Percentiles rank a stretch among this genome's conserved stretches.
phyloP scores from a whole-genome alignment of 1,284 basidiomycete genomes.

The Ustilago shanxiensis region DNA sequence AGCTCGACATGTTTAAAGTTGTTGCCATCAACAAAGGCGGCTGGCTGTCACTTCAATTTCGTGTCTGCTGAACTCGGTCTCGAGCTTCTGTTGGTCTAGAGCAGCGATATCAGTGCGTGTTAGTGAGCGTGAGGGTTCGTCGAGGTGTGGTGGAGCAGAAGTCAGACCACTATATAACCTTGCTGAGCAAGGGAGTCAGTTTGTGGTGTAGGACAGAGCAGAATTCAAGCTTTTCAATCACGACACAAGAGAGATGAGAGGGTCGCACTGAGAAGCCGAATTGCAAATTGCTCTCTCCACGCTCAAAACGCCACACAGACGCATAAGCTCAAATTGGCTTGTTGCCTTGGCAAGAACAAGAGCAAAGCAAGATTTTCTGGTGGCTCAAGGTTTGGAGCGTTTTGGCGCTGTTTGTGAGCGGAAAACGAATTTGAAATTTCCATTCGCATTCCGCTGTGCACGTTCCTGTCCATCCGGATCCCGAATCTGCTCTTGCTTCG shows the following conservation, averaged over 20 bases:
- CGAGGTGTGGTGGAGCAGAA: neutral
- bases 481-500: neutral
- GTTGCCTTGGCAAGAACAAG: too few relatives aligned
- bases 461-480: neutral
- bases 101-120: too few relatives aligned
- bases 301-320: neutral
- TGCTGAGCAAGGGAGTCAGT: neutral
- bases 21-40: neutral
- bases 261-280: slow-evolving; percentile 10
- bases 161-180: neutral
- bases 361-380: neutral
- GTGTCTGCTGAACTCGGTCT: too few relatives aligned
- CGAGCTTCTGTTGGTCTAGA: too few relatives aligned
- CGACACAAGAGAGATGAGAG: slow-evolving; percentile 1
- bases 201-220: neutral
- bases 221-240: neutral
- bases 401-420: neutral
- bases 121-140: too few relatives aligned
- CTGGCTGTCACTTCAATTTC: too few relatives aligned
- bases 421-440: slow-evolving; percentile 17
- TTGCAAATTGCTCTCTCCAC: slow-evolving; percentile 21
- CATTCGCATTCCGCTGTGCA: neutral
- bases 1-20: slow-evolving; percentile 21
- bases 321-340: neutral
- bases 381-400: neutral